Evolutionary conservation across 2,329 filamentous ascomycete species (phyloP).

Genomic region (Hypoxylon rubiginosum): DNA sequence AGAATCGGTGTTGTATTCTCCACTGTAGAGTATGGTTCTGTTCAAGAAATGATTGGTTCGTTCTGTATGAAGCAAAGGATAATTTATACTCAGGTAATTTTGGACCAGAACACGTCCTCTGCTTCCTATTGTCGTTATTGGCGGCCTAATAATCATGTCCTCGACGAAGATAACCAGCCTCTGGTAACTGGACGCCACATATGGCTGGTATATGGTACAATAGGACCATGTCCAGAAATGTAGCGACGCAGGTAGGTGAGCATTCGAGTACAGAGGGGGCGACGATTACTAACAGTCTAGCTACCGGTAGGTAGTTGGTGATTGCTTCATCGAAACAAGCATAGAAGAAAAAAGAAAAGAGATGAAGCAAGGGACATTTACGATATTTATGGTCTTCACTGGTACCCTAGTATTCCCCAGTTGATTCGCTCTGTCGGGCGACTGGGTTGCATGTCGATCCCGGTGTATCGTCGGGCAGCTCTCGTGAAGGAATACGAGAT

Average conservation of each 20-base stretch:
- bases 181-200: no score
- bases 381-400: conserved; percentile 23
- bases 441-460: conserved; percentile 37
- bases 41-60: no score
- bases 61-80: no score
- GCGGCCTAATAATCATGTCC: not conserved
- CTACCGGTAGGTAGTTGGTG: not conserved
- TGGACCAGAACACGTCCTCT: no score
- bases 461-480: conserved; percentile 27
- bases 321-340: not conserved
- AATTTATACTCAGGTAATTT: no score
- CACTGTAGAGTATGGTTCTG: no score
- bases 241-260: not conserved
- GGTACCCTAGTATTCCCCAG: conserved; percentile 16
- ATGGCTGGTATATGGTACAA: no score
- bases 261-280: not conserved
- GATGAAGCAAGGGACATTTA: not conserved
- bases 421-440: conserved; percentile 16
- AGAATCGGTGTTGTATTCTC: no score
- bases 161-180: not conserved
- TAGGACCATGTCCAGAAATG: not conserved
- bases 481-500: conserved; percentile 35
- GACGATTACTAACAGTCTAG: not conserved
- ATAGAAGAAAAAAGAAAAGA: not conserved
- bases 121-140: no score